These are phyloP conservation scores for Blastobotrys mokoenaii DNA, from an alignment of 805 yeast genomes.

Conservation along the genomic window DNA sequence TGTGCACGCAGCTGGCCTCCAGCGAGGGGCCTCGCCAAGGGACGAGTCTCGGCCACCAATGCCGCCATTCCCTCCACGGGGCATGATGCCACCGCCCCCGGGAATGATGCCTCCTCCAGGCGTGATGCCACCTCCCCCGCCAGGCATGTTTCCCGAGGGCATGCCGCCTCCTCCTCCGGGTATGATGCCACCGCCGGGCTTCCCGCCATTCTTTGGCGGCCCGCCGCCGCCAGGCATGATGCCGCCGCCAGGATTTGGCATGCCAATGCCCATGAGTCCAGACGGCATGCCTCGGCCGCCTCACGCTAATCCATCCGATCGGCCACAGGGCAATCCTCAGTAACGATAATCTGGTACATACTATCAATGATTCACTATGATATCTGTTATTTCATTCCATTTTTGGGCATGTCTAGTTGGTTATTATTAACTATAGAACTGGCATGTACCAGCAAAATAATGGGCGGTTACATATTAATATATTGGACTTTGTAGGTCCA, in stretches of 20 bases:
- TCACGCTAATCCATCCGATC: background rate
- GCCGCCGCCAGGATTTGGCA: background rate
- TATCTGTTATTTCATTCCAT: too few species aligned
- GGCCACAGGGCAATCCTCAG: too few species aligned
- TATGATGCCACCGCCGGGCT: slow-evolving; percentile 10
- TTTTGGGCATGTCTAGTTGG: too few species aligned
- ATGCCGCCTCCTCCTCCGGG: slow-evolving; percentile 14
- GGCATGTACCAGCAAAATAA: too few species aligned
- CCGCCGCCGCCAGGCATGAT: slow-evolving; percentile 5
- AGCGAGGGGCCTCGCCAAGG: background rate
- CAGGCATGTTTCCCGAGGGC: slow-evolving; percentile 3
- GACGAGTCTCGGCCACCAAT: background rate
- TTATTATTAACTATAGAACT: too few species aligned
- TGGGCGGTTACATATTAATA: too few species aligned
- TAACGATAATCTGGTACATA: too few species aligned
- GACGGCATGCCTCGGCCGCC: background rate
- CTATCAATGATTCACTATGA: too few species aligned
- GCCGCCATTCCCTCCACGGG: background rate
- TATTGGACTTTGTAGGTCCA: too few species aligned
- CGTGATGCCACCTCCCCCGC: slow-evolving; percentile 7
- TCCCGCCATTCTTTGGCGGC: slow-evolving; percentile 15
- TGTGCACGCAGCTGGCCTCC: background rate
- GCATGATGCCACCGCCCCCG: slow-evolving; percentile 10
- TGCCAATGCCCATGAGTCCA: background rate
- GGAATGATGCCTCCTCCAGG: slow-evolving; percentile 11